phyloP scores from a whole-genome alignment of 2,329 filamentous ascomycete genomes.

The Cercospora janseana region DNA sequence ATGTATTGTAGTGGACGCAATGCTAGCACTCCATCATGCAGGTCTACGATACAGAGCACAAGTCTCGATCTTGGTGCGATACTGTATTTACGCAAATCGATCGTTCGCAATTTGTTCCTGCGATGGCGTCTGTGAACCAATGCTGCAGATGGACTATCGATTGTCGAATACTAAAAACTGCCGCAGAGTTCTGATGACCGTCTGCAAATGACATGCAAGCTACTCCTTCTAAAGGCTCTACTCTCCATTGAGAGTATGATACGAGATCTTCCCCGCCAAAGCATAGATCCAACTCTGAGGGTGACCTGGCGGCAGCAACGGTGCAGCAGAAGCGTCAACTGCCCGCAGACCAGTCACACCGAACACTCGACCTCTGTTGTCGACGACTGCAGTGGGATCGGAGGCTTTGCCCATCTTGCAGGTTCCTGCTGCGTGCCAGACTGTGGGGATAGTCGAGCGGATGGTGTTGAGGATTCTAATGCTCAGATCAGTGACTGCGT shows the following conservation, averaged over 20 bases:
- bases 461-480: constrained; percentile 16
- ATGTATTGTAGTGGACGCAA: too few relatives aligned
- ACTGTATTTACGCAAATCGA: too few relatives aligned
- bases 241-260: constrained; percentile 10
- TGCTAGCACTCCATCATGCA: too few relatives aligned
- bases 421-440: constrained; percentile 47
- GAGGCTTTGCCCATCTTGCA: constrained; percentile 45
- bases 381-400: constrained; percentile 52
- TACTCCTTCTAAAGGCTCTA: background rate
- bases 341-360: constrained; percentile 21
- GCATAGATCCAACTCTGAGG: constrained; percentile 13
- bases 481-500: too few relatives aligned
- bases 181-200: background rate
- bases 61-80: too few relatives aligned
- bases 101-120: too few relatives aligned
- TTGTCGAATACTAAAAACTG: too few relatives aligned
- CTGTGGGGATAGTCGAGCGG: constrained; percentile 1
- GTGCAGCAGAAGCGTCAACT: constrained; percentile 10
- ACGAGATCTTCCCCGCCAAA: constrained; percentile 17
- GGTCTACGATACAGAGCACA: too few relatives aligned
- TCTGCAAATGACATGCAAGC: background rate
- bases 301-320: constrained; percentile 15
- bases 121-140: too few relatives aligned
- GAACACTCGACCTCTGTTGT: constrained; percentile 34
- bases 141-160: too few relatives aligned